Conservation (phyloP, 2,329 filamentous ascomycete species). For the Fonsecaea pedrosoi region DNA sequence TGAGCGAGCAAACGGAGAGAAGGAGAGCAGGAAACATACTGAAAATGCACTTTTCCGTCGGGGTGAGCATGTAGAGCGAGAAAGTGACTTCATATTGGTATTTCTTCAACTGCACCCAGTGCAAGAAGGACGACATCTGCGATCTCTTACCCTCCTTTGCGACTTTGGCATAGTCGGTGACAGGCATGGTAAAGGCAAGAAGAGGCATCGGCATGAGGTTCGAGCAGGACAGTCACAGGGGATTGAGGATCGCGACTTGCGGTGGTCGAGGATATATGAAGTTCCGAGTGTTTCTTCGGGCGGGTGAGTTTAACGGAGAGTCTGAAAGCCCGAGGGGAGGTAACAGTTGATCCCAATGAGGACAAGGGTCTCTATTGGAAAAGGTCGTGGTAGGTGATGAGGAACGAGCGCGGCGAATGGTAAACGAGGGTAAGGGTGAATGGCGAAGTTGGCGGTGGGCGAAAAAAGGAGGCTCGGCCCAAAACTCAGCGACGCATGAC, state of each 20-base stretch:
- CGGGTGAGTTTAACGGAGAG: background rate
- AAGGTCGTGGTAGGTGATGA: conserved; percentile 5
- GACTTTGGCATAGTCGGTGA: conserved; percentile 35
- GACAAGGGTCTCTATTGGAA: conserved; percentile 2
- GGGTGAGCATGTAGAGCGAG: conserved; percentile 95
- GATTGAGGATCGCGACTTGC: background rate
- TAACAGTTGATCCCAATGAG: background rate
- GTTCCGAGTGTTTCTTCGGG: background rate
- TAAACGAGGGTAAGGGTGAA: background rate
- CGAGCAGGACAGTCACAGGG: background rate
- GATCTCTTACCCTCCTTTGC: conserved; percentile 26
- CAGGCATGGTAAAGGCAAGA: conserved; percentile 21
- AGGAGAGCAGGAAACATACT: conserved; percentile 65
- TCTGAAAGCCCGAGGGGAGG: background rate
- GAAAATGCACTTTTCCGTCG: conserved; percentile 95
- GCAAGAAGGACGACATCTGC: conserved; percentile 64
- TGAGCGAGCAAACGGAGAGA: conserved; percentile 10
- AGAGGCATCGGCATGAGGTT: conserved; percentile 23
- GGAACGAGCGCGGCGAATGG: conserved; percentile 14
- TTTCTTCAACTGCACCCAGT: conserved; percentile 91
- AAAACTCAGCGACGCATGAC: conserved; percentile 5
- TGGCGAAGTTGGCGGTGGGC: conserved; percentile 3
- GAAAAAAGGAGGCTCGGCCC: conserved; percentile 14
- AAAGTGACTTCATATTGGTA: conserved; percentile 99
- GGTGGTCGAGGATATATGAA: conserved; percentile 4